These are phyloP conservation scores for Melocanna baccifera DNA, from an alignment of 176 grass and related monocot genomes.

Conservation along the genomic window DNA sequence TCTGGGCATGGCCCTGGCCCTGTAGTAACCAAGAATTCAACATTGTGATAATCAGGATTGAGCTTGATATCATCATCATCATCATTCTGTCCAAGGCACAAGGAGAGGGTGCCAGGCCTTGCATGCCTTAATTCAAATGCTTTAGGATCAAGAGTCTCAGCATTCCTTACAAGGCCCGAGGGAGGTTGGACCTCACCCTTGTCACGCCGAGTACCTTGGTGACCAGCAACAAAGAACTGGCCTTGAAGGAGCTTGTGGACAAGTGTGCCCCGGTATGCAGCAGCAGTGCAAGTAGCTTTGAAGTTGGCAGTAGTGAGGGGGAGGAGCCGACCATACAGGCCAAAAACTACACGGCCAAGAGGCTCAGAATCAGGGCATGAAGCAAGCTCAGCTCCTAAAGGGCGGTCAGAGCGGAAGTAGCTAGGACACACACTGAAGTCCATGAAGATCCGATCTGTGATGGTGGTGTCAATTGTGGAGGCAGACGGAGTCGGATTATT, in stretches of 20 bases:
- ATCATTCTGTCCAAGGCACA: slow-evolving; percentile 87
- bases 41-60: slow-evolving; percentile 75
- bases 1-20: slow-evolving; percentile 84
- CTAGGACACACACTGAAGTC: slow-evolving; percentile 88
- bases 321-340: slow-evolving; percentile 75
- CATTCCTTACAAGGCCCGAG: slow-evolving; percentile 56
- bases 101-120: slow-evolving; percentile 77
- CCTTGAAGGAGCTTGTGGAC: slow-evolving; percentile 83
- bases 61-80: slow-evolving; percentile 77
- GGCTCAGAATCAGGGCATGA: slow-evolving; percentile 80
- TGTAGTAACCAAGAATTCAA: slow-evolving; percentile 95
- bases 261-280: slow-evolving; percentile 78
- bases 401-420: slow-evolving; percentile 70
- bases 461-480: slow-evolving; percentile 35
- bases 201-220: slow-evolving; percentile 63
- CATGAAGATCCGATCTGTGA: slow-evolving; percentile 90
- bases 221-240: slow-evolving; percentile 84
- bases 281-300: slow-evolving; percentile 58
- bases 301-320: slow-evolving; percentile 79
- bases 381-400: slow-evolving; percentile 67
- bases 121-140: slow-evolving; percentile 71
- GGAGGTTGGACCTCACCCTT: slow-evolving; percentile 79
- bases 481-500: slow-evolving; percentile 26
- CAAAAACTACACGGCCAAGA: slow-evolving; percentile 87
- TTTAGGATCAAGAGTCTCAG: slow-evolving; percentile 67